Evolutionary conservation across 1,284 basidiomycete species (phyloP).

Genomic region (Ustanciosporium gigantosporum): DNA sequence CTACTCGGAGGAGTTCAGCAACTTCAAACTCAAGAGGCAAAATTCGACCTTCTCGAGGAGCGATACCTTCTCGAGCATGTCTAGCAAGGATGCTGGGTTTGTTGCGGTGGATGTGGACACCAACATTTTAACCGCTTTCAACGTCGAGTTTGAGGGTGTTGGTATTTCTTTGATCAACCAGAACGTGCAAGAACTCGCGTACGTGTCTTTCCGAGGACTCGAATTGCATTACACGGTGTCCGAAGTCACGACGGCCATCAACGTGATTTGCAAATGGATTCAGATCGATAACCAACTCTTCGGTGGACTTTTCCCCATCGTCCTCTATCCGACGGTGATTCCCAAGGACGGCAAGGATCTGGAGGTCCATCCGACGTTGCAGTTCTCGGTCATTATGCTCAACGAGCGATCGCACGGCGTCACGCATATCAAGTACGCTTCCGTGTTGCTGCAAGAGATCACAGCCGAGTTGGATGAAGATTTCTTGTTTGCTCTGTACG

Average conservation of each 20-base stretch:
- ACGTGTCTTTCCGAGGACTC: constrained; percentile 78
- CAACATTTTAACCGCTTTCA: constrained; percentile 71
- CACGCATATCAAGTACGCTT: constrained; percentile 94
- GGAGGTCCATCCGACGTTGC: constrained; percentile 84
- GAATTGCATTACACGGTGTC: constrained; percentile 86
- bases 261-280: constrained; percentile 81
- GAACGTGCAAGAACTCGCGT: constrained; percentile 85
- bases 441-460: constrained; percentile 88
- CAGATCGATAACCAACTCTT: constrained; percentile 94
- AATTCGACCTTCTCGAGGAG: constrained; percentile 67
- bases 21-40: constrained; percentile 80
- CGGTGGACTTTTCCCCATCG: constrained; percentile 91
- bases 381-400: constrained; percentile 82
- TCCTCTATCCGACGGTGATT: constrained; percentile 91
- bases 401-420: constrained; percentile 90
- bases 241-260: constrained; percentile 77
- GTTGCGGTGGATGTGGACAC: constrained; percentile 81
- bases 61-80: constrained; percentile 73
- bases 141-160: constrained; percentile 83
- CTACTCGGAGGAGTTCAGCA: constrained; percentile 81
- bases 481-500: constrained; percentile 87
- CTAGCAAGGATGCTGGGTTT: constrained; percentile 68
- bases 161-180: constrained; percentile 91
- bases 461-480: constrained; percentile 97
- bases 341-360: constrained; percentile 77